phyloP scores from a whole-genome alignment of 73 alveolate genomes.

The Paraurostyla sp. region DNA sequence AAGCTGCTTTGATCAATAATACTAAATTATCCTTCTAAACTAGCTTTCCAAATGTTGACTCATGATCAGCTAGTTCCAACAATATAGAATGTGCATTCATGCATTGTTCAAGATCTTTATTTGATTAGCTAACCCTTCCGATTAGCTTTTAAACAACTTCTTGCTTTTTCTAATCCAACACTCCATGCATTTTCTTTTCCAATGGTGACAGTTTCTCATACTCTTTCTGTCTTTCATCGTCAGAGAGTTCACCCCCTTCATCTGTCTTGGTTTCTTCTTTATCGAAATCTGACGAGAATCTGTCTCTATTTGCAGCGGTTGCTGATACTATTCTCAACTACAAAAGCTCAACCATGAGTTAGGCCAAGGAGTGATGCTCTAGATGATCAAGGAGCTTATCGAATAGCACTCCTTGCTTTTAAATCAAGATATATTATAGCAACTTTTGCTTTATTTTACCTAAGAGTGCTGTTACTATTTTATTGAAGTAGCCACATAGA shows the following conservation, averaged over 20 bases:
- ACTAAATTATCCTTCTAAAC: neutral
- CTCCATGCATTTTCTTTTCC: neutral
- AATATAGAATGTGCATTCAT: constrained; percentile 29
- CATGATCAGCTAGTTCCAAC: constrained; percentile 6
- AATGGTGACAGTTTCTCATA: neutral
- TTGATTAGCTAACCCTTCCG: neutral
- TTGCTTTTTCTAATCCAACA: neutral
- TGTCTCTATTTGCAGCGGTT: neutral
- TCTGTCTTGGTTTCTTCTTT: neutral
- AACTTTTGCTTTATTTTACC: constrained; percentile 14
- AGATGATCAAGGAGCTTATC: neutral
- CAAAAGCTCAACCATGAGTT: constrained; percentile 23
- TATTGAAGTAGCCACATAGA: constrained; percentile 46
- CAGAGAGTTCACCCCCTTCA: neutral
- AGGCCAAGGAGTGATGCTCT: constrained; percentile 43
- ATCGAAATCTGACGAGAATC: constrained; percentile 11
- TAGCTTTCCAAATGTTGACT: neutral
- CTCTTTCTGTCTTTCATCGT: neutral
- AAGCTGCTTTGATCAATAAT: neutral
- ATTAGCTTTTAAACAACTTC: neutral
- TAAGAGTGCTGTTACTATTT: constrained; percentile 16
- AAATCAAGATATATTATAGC: neutral
- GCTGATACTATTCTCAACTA: neutral
- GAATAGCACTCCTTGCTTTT: constrained; percentile 26
- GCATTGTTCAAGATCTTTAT: neutral